Evolutionary conservation across 352 stramenopile species (phyloP), one percentile per base, ranked within the genome.

Genomic region (Globisporangium okanoganense): DNA sequence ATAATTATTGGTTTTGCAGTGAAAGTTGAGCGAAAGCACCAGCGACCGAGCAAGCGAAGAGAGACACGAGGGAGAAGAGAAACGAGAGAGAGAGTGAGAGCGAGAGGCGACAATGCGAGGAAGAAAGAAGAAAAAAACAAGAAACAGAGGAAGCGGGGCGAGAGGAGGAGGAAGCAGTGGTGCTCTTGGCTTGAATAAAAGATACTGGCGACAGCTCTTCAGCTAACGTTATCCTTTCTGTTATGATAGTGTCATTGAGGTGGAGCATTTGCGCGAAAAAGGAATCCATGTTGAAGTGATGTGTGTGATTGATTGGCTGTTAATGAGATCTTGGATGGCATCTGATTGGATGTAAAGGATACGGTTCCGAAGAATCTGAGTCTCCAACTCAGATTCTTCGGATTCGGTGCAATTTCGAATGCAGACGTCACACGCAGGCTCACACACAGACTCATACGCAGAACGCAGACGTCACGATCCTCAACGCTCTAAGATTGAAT

Each of bases 1-100:
- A 59, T 59, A 59, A 59, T 59, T 59, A 59, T 59, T 59, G 40
- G 53, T 59, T 59, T 56, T 56, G 49, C 49, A 22, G 40, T 50
- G 53, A 49, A 59, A 48, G 36, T 49, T 59, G 53, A 59, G 47
- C 53, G 40, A 59, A 58, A 35, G 53, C 53, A 48, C 53, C 53
- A 40, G n/a, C 53, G 25, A 59, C 22, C 14, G 40, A 47, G n/a
- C 49, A 56, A 43, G 49, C 49, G 49, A 56, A 56, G 27, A 14
- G 48, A 25, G 18, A 25, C 29, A 33, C 3, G 6, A 6, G 29
- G 29, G 29, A 33, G 29, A 6, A 3, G 54, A 40, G 16, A 25
- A 33, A 6, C 29, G 54, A 40, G 16, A 25, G 45, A 35, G 16
- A 50, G 27, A 64, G 14, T 43, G 36, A 41, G 29, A 24, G 58